Percentiles rank a stretch among this genome's conserved stretches.
Conservation (phyloP, 179 eudicot genomes). For the Beta macrorhiza region DNA sequence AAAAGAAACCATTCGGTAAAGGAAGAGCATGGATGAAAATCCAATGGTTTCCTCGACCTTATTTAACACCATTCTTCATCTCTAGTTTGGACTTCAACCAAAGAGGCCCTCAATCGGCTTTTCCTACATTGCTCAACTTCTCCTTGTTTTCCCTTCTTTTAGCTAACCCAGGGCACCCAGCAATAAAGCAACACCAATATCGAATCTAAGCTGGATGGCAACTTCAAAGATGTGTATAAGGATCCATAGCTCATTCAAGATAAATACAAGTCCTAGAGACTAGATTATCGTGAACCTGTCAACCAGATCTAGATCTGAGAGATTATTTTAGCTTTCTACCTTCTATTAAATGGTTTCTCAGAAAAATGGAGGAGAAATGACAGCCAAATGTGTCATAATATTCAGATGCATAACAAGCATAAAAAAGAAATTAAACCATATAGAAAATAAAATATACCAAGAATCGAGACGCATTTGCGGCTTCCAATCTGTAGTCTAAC, state of each 20-base stretch:
- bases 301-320: not conserved
- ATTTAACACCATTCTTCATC: too few relatives aligned
- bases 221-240: not conserved
- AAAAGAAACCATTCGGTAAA: too few relatives aligned
- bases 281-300: not conserved
- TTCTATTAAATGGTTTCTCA: not conserved
- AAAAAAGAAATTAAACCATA: not conserved
- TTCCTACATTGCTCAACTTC: too few relatives aligned
- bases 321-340: not conserved
- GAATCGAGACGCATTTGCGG: conserved; percentile 76
- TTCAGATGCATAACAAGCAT: not conserved
- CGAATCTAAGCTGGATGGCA: too few relatives aligned
- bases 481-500: conserved; percentile 91
- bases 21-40: too few relatives aligned
- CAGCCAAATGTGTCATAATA: too few relatives aligned
- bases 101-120: too few relatives aligned
- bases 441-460: conserved; percentile 45
- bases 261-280: not conserved
- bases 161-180: not conserved
- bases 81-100: too few relatives aligned
- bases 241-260: not conserved
- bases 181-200: not conserved
- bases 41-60: too few relatives aligned
- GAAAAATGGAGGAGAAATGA: not conserved
- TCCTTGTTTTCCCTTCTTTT: too few relatives aligned